These are phyloP conservation scores for Gnomoniopsis sp. DNA, from an alignment of 2,329 filamentous ascomycete genomes.

Conservation along the genomic window DNA sequence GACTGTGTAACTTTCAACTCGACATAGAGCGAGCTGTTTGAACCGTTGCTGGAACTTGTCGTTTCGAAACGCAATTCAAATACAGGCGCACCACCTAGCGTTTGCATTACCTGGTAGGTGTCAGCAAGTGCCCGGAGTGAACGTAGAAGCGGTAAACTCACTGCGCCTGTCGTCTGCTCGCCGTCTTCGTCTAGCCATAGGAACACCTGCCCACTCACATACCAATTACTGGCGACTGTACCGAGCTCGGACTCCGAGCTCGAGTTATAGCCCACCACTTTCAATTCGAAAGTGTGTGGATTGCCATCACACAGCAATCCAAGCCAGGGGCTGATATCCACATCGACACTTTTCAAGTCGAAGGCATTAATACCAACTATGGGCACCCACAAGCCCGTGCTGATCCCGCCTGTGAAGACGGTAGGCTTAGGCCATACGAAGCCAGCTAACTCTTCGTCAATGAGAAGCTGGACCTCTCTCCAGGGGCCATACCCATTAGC, in stretches of 20 bases:
- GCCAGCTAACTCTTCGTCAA: conserved; percentile 72
- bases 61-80: conserved; percentile 47
- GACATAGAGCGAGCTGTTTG: conserved; percentile 52
- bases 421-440: conserved; percentile 79
- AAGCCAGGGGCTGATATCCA: conserved; percentile 77
- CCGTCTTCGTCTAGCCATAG: conserved; percentile 59
- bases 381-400: conserved; percentile 72
- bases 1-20: conserved; percentile 18
- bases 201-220: conserved; percentile 75
- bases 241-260: conserved; percentile 42
- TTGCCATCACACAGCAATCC: conserved; percentile 64
- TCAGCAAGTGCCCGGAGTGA: neutral
- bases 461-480: conserved; percentile 73
- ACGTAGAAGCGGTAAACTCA: conserved; percentile 26
- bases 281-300: conserved; percentile 64
- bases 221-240: conserved; percentile 63
- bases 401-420: conserved; percentile 77
- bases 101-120: neutral
- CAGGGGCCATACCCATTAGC: conserved; percentile 69
- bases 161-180: conserved; percentile 49
- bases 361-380: conserved; percentile 76
- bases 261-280: conserved; percentile 48
- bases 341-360: conserved; percentile 73
- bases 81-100: conserved; percentile 15
- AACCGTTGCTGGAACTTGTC: conserved; percentile 42